Evolutionary conservation across 495 filamentous ascomycete genomes (phyloP).

Genomic region (Penicillium salamii): DNA sequence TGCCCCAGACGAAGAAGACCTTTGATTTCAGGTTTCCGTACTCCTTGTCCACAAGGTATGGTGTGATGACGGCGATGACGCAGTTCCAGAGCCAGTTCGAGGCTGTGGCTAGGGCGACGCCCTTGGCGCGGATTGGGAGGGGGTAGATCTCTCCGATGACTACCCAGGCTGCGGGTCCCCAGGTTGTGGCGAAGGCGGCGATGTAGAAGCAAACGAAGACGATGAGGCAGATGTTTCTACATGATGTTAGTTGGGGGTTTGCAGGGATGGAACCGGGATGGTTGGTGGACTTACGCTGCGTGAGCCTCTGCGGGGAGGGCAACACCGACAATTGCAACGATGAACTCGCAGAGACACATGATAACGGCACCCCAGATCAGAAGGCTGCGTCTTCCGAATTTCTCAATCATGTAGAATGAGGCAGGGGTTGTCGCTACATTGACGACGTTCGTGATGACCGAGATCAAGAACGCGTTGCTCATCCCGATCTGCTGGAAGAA

Average conservation of each 20-base stretch:
- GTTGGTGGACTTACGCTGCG: constrained; percentile 17
- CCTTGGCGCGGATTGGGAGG: constrained; percentile 69
- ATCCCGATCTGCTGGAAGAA: constrained; percentile 63
- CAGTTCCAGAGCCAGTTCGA: constrained; percentile 79
- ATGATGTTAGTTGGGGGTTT: neutral
- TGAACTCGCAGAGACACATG: constrained; percentile 60
- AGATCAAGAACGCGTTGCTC: constrained; percentile 65
- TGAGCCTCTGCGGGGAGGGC: constrained; percentile 32
- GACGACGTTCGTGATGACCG: constrained; percentile 62
- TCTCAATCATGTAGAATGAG: constrained; percentile 72
- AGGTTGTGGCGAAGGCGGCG: constrained; percentile 75
- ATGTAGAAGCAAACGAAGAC: constrained; percentile 80
- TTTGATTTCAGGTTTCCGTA: constrained; percentile 65
- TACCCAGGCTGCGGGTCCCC: constrained; percentile 76
- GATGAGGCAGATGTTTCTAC: constrained; percentile 39
- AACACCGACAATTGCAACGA: constrained; percentile 57
- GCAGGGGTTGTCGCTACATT: constrained; percentile 66
- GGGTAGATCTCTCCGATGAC: constrained; percentile 79
- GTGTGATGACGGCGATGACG: constrained; percentile 62
- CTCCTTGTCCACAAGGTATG: constrained; percentile 63
- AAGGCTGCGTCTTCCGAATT: constrained; percentile 68
- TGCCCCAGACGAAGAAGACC: constrained; percentile 79
- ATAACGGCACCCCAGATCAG: constrained; percentile 66
- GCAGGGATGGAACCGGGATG: neutral
- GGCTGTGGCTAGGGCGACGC: constrained; percentile 68